Evolutionary conservation across 2,329 filamentous ascomycete genomes (phyloP).

Genomic region (Pseudogymnoascus sp.): DNA sequence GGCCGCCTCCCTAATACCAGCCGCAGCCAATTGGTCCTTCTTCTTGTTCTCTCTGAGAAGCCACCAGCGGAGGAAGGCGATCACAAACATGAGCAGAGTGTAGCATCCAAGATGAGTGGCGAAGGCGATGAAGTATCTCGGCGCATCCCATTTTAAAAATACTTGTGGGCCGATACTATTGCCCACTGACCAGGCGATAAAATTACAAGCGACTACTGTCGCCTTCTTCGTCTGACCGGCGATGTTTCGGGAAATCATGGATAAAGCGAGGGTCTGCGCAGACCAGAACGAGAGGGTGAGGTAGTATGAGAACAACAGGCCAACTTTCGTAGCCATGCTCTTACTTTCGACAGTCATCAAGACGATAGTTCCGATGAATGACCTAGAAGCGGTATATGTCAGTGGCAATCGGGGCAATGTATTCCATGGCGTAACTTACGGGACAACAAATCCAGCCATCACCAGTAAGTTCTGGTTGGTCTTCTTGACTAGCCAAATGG

Average conservation of each 20-base stretch:
- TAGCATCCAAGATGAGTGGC: conserved; percentile 46
- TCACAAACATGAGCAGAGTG: conserved; percentile 21
- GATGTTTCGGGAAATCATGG: conserved; percentile 51
- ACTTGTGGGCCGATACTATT: conserved; percentile 54
- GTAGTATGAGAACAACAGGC: conserved; percentile 68
- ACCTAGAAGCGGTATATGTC: conserved; percentile 37
- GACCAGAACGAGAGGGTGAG: conserved; percentile 74
- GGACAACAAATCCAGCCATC: conserved; percentile 61
- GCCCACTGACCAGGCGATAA: conserved; percentile 46
- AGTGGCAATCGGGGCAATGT: background rate
- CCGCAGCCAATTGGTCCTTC: conserved; percentile 19
- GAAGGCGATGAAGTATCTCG: conserved; percentile 48
- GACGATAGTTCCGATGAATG: conserved; percentile 65
- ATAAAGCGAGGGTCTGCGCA: conserved; percentile 60
- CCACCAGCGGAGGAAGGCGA: conserved; percentile 22
- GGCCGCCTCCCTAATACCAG: conserved; percentile 15
- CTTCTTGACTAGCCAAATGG: conserved; percentile 62
- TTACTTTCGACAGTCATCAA: conserved; percentile 62
- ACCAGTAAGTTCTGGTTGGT: conserved; percentile 61
- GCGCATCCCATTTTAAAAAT: conserved; percentile 46
- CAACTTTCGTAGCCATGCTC: conserved; percentile 53
- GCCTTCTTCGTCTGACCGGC: conserved; percentile 48
- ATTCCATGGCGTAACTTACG: conserved; percentile 41
- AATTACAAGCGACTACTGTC: conserved; percentile 44
- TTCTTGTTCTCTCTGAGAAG: conserved; percentile 31